Evolutionary conservation across 768 basidiomycete species (phyloP).

Genomic region (Hypsizygus marmoreus): DNA sequence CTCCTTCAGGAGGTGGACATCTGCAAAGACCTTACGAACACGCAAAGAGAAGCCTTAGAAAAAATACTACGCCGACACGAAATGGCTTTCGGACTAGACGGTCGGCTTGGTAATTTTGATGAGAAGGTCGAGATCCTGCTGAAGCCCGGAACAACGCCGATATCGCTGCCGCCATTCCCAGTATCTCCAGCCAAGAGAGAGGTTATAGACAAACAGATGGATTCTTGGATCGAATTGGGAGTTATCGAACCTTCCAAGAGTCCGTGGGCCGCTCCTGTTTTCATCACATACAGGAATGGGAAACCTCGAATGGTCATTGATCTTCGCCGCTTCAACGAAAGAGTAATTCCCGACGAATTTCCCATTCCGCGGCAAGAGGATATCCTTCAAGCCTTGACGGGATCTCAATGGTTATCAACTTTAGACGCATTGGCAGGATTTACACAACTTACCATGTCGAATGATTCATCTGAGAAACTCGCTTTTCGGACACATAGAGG

Average conservation of each 20-base stretch:
- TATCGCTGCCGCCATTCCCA: conserved; percentile 25
- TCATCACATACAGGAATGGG: conserved; percentile 36
- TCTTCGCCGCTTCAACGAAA: conserved; percentile 23
- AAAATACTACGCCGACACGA: conserved; percentile 10
- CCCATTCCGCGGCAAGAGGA: conserved; percentile 24
- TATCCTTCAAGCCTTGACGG: conserved; percentile 30
- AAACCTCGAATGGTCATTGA: conserved; percentile 40
- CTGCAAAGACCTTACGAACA: not conserved
- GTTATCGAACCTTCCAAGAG: conserved; percentile 42
- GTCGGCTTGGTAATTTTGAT: no score
- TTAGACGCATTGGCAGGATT: conserved; percentile 41
- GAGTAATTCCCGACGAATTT: conserved; percentile 23
- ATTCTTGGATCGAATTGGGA: conserved; percentile 31
- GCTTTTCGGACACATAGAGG: conserved; percentile 41
- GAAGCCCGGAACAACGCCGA: conserved; percentile 23
- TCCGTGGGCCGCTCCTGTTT: conserved; percentile 34
- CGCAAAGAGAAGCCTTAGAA: conserved; percentile 4
- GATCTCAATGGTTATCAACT: conserved; percentile 30
- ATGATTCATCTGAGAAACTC: conserved; percentile 28
- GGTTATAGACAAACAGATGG: conserved; percentile 30
- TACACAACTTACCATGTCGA: conserved; percentile 34
- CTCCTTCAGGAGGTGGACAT: no score
- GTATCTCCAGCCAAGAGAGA: conserved; percentile 28
- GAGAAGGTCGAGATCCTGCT: conserved; percentile 25
- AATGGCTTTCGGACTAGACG: no score